Evolutionary conservation across 1,284 basidiomycete genomes (phyloP), one percentile per base, ranked within the genome.

Genomic region (Moesziomyces sp.): DNA sequence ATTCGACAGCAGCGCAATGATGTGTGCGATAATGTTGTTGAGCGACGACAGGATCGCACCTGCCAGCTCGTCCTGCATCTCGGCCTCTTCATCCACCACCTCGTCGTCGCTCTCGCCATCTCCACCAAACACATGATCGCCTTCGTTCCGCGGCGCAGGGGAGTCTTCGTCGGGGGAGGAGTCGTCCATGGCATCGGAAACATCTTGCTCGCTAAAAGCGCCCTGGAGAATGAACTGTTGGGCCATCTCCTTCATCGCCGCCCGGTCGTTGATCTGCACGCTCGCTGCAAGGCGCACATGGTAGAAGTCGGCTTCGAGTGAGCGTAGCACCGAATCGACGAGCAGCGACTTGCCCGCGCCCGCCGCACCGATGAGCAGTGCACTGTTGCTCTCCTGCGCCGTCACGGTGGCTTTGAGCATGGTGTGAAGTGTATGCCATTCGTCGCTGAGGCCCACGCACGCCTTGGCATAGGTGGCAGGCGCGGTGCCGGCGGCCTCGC

Each of bases 231-330:
- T 73, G 13, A 84, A 72, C 51, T 84, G 81, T 38, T 72, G 67
- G 8, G 80, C 81, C 67, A 84, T 77, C 50, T 78, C 80, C 19
- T 79, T 67, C 62, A 84, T 68, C 8, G 79, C 78, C 1, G 74
- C 60, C 10, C 79, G 51, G 38, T 84, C 82, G 10, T 77, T 81
- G 28, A 78, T 59, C 47, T 82, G 77, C 9, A 82, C 33, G 0
- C 68, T 65, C 0, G 63, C 81, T 4, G 76, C 68, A 1, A 83
- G 59, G 7, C 64, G 53, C 2, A 83, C 80, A 44, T 70, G 73
- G 46, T 78, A 77, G 52, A 53, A 78, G 1, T 33, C 30, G 69
- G 49, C 40, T 14, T 54, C 19, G 28, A 80, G 51, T 0, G 57
- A 50, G 0, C 58, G 38, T 2, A 83, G 62, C n/a, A 77, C 77